A percentile compares a stretch with the other conserved stretches of the same genome.
Evolutionary conservation across 306 rosid genomes (phyloP).

Genomic region (Quercus engelmannii): DNA sequence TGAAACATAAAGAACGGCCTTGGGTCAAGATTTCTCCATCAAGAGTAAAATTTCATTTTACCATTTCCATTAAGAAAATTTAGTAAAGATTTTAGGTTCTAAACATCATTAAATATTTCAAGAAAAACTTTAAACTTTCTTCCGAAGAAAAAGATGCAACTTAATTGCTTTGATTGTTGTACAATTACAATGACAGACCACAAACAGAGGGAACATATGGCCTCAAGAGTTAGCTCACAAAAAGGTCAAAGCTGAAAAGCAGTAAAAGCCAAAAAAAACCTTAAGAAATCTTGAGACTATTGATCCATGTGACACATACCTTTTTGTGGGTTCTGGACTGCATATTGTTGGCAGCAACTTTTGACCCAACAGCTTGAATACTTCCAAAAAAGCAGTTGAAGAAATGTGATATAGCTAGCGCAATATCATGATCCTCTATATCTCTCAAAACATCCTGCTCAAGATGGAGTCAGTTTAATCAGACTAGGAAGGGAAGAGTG

Average conservation of each 20-base stretch:
- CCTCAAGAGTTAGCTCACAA: constrained; percentile 2
- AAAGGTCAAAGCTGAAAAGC: neutral
- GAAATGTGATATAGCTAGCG: constrained; percentile 74
- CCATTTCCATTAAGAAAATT: neutral
- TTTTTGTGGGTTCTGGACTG: constrained; percentile 58
- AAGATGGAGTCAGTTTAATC: neutral
- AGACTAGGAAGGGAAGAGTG: neutral
- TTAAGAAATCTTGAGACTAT: neutral
- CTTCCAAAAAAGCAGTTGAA: constrained; percentile 90
- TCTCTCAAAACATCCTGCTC: constrained; percentile 85
- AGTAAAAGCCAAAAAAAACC: neutral
- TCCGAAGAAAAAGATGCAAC: neutral
- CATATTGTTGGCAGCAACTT: constrained; percentile 33
- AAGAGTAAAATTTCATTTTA: neutral
- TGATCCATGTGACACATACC: constrained; percentile 35
- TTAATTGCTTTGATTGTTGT: neutral
- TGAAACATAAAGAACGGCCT: neutral
- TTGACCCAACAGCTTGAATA: constrained; percentile 60
- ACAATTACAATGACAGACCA: neutral
- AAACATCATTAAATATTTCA: neutral
- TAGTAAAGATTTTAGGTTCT: neutral
- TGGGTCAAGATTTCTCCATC: neutral
- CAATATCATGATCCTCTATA: constrained; percentile 88
- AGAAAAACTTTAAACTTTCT: neutral
- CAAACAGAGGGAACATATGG: neutral